Conservation (phyloP, 129 eudicot genomes). For the carrot (Daucus carota) region DH1_v3.0 NC_030388.2:32657501-32658000, state of each 20-base stretch:
- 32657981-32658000: conserved; percentile 1
- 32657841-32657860: not conserved
- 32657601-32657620: conserved; percentile 1
- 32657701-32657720: conserved; percentile 51
- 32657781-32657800: conserved; percentile 29
- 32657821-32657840: conserved; percentile 37
- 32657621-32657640: not conserved
- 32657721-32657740: conserved; percentile 41
- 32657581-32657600: not conserved
- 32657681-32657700: conserved; percentile 33
- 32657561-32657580: conserved; percentile 6
- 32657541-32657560: conserved; percentile 41
- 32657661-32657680: conserved; percentile 30
- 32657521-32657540: conserved; percentile 45
- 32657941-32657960: not conserved
- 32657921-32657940: not conserved
- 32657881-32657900: not conserved
- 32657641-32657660: conserved; percentile 44
- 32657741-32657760: conserved; percentile 51
- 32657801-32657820: conserved; percentile 67
- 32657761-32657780: conserved; percentile 38
- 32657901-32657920: not conserved
- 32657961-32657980: not conserved
- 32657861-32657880: not conserved
- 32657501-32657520: conserved; percentile 46